Evolutionary conservation across 1,284 basidiomycete species (phyloP), one percentile per base, ranked within the genome.

Genomic region (Xerocomus cyaneibrunnescens): DNA sequence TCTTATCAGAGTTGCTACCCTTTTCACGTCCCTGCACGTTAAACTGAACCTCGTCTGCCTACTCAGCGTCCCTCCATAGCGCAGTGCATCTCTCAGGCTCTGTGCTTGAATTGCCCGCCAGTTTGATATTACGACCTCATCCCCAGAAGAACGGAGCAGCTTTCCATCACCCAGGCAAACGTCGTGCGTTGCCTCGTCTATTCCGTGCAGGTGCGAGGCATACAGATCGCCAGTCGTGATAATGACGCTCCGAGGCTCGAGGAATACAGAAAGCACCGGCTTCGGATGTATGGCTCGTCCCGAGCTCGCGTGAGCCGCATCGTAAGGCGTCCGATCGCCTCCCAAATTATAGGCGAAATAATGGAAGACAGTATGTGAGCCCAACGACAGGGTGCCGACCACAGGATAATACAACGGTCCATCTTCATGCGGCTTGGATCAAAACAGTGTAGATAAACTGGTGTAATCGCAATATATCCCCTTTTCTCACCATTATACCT

Each of bases 301-400:
- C n/a, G 47, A 50, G 22, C 68, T 64, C 23, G 60, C 30, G 52
- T 68, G 70, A n/a, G 27, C 36, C 14, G 32, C 23, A n/a, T 40
- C 36, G 32, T 22, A 34, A n/a, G 37, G 5, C 34, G 42, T 44
- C 23, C 31, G 45, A 40, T 45, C 31, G 16, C 7, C 17, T 30
- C 51, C 50, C 38, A 22, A 10, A 35, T 35, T 27, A 62, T 92
- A 94, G 52, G 78, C 79, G 67, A 92, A 92, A 65, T 96, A 87
- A 69, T 96, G 84, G 61, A 98, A 88, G 40, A 94, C 74, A 1
- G 89, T 78, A 69, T 94, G 88, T 0, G 90, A 89, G 27, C 88
- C 89, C 48, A 98, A 74, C 12, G 93, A 94, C 50, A 98, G 75
- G 10, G 94, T 98, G 1, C 92, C 89, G 0, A 98, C 94, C 7